Percentiles rank a stretch among this genome's conserved stretches.
phyloP scores from a whole-genome alignment of 169 alveolate genomes.

The Plasmodium sp. region DNA sequence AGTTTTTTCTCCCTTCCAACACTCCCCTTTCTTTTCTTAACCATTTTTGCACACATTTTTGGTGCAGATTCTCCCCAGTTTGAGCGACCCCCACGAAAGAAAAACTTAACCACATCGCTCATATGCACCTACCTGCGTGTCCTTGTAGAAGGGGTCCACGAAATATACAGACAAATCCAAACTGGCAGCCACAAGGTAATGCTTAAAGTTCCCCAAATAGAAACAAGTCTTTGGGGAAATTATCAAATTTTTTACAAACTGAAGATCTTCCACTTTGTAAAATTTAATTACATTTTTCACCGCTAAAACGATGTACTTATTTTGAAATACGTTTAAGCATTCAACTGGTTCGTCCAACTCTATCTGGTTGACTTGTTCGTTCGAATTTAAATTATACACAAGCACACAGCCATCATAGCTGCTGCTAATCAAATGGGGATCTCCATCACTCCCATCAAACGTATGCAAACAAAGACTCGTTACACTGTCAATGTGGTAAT shows the following conservation, averaged over 20 bases:
- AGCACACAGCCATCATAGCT: conserved; percentile 69
- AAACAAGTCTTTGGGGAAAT: conserved; percentile 54
- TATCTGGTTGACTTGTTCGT: conserved; percentile 10
- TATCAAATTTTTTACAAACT: conserved; percentile 26
- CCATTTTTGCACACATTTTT: background rate
- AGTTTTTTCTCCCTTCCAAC: background rate
- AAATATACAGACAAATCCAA: conserved; percentile 40
- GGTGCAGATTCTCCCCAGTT: background rate
- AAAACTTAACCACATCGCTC: background rate
- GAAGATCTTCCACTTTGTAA: background rate
- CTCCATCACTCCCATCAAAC: background rate
- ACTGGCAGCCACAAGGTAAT: conserved; percentile 56
- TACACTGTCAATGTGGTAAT: conserved; percentile 68
- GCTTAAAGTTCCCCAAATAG: conserved; percentile 14
- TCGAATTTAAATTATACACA: conserved; percentile 16
- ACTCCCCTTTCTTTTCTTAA: background rate
- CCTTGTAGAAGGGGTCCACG: conserved; percentile 36
- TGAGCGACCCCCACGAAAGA: background rate
- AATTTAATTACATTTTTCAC: conserved; percentile 47
- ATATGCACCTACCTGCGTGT: background rate
- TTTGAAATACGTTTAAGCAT: conserved; percentile 21
- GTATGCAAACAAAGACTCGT: conserved; percentile 30
- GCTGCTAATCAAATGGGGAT: conserved; percentile 58
- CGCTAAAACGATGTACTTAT: conserved; percentile 34
- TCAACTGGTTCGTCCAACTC: conserved; percentile 64